Percentiles rank a stretch among this genome's conserved stretches.
Conservation (phyloP, 2,329 filamentous ascomycete genomes). For the Apiospora arundinis region DNA sequence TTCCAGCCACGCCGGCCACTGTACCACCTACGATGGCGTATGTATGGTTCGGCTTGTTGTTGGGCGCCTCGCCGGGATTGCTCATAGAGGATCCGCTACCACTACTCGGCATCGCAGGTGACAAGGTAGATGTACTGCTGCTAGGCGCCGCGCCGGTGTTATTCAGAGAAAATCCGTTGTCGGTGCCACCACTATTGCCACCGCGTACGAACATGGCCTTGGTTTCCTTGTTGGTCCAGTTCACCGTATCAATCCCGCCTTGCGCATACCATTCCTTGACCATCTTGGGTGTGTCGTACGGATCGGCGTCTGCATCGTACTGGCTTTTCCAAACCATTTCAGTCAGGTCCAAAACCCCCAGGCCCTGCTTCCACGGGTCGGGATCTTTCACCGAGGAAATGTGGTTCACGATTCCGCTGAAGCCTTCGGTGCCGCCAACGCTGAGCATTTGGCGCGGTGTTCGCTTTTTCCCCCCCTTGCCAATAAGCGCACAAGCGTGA, state of each 20-base stretch:
- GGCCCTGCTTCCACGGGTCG: slow-evolving; percentile 22
- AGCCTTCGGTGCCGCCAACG: slow-evolving; percentile 14
- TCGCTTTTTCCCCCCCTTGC: background rate
- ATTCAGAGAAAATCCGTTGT: too few relatives aligned
- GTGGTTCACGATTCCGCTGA: background rate
- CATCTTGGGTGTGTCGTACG: slow-evolving; percentile 20
- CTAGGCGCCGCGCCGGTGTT: background rate
- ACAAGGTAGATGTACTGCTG: too few relatives aligned
- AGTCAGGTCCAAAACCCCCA: slow-evolving; percentile 22
- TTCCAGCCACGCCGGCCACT: background rate
- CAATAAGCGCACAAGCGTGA: slow-evolving; percentile 19
- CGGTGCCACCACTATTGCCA: background rate
- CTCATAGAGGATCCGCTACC: background rate
- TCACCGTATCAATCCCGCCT: background rate
- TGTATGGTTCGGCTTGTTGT: background rate
- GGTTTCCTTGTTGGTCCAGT: background rate
- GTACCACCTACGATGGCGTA: background rate
- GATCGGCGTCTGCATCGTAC: slow-evolving; percentile 17
- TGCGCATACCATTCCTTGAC: slow-evolving; percentile 20
- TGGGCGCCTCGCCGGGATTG: background rate
- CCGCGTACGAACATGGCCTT: background rate
- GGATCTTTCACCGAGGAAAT: background rate
- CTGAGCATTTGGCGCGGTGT: slow-evolving; percentile 22
- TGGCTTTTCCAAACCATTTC: slow-evolving; percentile 18
- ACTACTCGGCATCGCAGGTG: background rate